Percentiles rank a stretch among this genome's conserved stretches.
Evolutionary conservation across 2,329 filamentous ascomycete species (phyloP).

Genomic region (Aspergillus puulaauensis): DNA sequence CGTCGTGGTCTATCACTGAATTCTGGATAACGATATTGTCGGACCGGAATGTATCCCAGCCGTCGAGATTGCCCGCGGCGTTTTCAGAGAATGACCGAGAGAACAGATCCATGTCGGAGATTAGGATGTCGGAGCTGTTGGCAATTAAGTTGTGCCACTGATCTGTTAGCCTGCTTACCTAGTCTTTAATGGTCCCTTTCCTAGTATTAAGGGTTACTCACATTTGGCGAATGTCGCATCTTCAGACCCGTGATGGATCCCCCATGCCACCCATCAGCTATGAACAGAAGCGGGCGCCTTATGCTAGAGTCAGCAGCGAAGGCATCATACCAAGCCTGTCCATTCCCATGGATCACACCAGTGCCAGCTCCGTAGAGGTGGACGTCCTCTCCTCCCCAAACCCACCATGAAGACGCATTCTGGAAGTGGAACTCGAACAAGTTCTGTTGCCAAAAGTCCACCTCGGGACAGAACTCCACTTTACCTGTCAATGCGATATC

Average conservation of each 20-base stretch:
- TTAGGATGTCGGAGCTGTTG: slow-evolving; percentile 60
- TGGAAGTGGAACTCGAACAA: slow-evolving; percentile 66
- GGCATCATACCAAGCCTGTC: slow-evolving; percentile 64
- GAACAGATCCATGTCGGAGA: slow-evolving; percentile 64
- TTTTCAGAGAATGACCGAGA: slow-evolving; percentile 53
- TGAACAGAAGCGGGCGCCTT: slow-evolving; percentile 56
- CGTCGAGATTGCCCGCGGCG: slow-evolving; percentile 65
- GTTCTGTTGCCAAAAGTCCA: slow-evolving; percentile 66
- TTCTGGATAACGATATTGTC: slow-evolving; percentile 66
- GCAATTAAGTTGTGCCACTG: slow-evolving; percentile 66
- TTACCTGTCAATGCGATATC: slow-evolving; percentile 63
- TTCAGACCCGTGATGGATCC: slow-evolving; percentile 61
- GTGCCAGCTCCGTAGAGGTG: slow-evolving; percentile 67
- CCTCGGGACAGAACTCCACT: slow-evolving; percentile 65
- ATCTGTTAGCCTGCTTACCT: no score
- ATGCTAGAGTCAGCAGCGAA: slow-evolving; percentile 57
- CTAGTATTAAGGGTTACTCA: no score
- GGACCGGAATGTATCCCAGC: slow-evolving; percentile 55
- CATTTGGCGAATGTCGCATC: slow-evolving; percentile 55
- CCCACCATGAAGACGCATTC: slow-evolving; percentile 68
- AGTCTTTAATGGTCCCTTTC: no score
- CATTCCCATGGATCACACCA: slow-evolving; percentile 57
- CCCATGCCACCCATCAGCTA: slow-evolving; percentile 56
- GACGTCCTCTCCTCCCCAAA: slow-evolving; percentile 54
- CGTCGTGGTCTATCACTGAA: slow-evolving; percentile 63